Evolutionary conservation across 495 filamentous ascomycete species (phyloP).

Genomic region (Podospora didyma): DNA sequence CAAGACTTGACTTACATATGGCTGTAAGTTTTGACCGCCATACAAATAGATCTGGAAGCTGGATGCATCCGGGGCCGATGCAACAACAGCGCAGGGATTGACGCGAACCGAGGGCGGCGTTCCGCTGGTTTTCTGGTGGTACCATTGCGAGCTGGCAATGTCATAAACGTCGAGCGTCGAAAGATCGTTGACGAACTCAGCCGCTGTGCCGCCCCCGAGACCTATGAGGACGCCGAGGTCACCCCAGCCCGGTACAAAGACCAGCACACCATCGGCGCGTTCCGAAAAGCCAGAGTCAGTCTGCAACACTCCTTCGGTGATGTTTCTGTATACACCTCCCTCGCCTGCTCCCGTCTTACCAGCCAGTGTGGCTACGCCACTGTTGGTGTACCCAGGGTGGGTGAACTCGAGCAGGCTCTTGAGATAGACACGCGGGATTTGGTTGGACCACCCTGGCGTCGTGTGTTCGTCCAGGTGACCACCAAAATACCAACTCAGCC

Average conservation of each 20-base stretch:
- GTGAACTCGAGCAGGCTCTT: slow-evolving; percentile 74
- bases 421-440: slow-evolving; percentile 59
- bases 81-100: slow-evolving; percentile 69
- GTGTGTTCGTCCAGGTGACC: slow-evolving; percentile 67
- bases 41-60: slow-evolving; percentile 74
- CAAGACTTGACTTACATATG: slow-evolving; percentile 33
- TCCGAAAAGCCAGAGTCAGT: slow-evolving; percentile 60
- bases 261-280: slow-evolving; percentile 64
- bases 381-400: slow-evolving; percentile 60
- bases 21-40: slow-evolving; percentile 67
- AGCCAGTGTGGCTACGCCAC: slow-evolving; percentile 48
- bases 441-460: slow-evolving; percentile 63
- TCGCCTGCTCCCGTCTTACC: slow-evolving; percentile 45
- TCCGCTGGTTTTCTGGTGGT: slow-evolving; percentile 66
- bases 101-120: slow-evolving; percentile 60
- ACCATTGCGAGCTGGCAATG: slow-evolving; percentile 72
- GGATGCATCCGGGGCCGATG: slow-evolving; percentile 64
- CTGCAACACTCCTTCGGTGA: slow-evolving; percentile 66
- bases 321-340: slow-evolving; percentile 61
- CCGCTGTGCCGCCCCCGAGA: slow-evolving; percentile 62
- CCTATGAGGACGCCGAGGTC: slow-evolving; percentile 64
- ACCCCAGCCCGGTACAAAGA: slow-evolving; percentile 72
- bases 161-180: slow-evolving; percentile 73
- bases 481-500: slow-evolving; percentile 70
- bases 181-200: slow-evolving; percentile 61